Percentiles rank a stretch among this genome's conserved stretches.
These are phyloP conservation scores for Rhizopogon rudus DNA, from an alignment of 768 basidiomycete species.

Conservation along the genomic window DNA sequence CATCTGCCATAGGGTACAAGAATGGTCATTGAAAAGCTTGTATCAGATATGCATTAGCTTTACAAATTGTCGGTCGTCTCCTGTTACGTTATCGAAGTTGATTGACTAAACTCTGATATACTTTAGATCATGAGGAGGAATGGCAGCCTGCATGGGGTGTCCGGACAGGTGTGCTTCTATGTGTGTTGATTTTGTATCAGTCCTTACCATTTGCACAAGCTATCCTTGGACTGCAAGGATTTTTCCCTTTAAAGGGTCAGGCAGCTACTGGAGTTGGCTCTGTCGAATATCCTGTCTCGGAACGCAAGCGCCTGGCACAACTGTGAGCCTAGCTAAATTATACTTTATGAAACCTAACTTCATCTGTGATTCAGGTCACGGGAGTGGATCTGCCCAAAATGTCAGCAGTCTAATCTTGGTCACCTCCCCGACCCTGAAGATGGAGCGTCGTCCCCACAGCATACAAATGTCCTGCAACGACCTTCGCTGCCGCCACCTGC, in stretches of 20 bases:
- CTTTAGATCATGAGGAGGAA: conserved; percentile 84
- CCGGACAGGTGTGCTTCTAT: conserved; percentile 63
- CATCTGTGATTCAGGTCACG: conserved; percentile 52
- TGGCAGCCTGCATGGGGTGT: conserved; percentile 99
- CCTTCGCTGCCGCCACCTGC: conserved; percentile 2
- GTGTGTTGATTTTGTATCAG: conserved; percentile 6
- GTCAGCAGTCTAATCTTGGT: conserved; percentile 60
- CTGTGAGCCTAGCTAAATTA: conserved; percentile 45
- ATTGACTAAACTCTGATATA: conserved; percentile 24
- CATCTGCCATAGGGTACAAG: not conserved
- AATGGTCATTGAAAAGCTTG: not conserved
- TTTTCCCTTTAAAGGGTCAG: conserved; percentile 86
- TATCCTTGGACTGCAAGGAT: conserved; percentile 84
- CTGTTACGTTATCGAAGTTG: conserved; percentile 10
- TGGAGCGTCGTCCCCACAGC: conserved; percentile 10
- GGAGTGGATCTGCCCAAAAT: conserved; percentile 75
- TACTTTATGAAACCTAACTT: conserved; percentile 6
- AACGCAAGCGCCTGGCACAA: conserved; percentile 73
- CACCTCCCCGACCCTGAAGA: conserved; percentile 62
- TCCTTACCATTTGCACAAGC: conserved; percentile 38
- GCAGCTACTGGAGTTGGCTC: conserved; percentile 86
- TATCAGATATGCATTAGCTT: conserved; percentile 88
- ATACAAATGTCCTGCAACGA: not conserved
- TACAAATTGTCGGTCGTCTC: conserved; percentile 64
- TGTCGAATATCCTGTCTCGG: conserved; percentile 68